A percentile compares a stretch with the other conserved stretches of the same genome.
phyloP scores from a whole-genome alignment of 2,329 filamentous ascomycete species.

The Fusarium irregulare region DNA sequence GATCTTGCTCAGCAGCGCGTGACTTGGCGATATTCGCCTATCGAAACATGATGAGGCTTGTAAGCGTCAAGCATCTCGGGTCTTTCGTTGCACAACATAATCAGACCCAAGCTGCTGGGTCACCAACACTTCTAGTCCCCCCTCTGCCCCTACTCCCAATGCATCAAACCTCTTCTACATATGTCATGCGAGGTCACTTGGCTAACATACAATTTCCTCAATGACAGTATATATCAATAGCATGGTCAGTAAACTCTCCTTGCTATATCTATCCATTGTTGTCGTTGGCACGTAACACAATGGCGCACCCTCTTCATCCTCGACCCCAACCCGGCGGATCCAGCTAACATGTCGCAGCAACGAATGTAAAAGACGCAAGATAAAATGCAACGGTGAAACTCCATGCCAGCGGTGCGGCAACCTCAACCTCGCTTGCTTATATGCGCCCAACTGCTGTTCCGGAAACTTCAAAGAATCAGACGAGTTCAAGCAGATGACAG shows the following conservation, averaged over 20 bases:
- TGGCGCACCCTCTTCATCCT: background rate
- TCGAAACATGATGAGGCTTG: conserved; percentile 1
- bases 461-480: conserved; percentile 93
- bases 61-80: conserved; percentile 1
- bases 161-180: background rate
- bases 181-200: background rate
- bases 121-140: background rate
- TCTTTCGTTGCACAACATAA: conserved; percentile 25
- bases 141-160: background rate
- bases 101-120: conserved; percentile 7
- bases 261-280: background rate
- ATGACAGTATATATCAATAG: conserved; percentile 68
- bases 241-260: conserved; percentile 61
- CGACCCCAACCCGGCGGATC: background rate
- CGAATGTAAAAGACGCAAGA: conserved; percentile 79
- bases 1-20: background rate
- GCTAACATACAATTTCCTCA: conserved; percentile 35
- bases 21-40: conserved; percentile 20
- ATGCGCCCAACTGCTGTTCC: conserved; percentile 73
- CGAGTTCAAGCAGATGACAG: conserved; percentile 85
- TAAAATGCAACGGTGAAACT: conserved; percentile 78
- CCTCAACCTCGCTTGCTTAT: conserved; percentile 73
- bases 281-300: background rate
- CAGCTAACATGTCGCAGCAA: conserved; percentile 60
- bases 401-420: conserved; percentile 76